A percentile compares a stretch with the other conserved stretches of the same genome.
These are phyloP conservation scores for Linnemannia elongata DNA, from an alignment of 192 early-diverging fungal species.

Conservation along the genomic window DNA sequence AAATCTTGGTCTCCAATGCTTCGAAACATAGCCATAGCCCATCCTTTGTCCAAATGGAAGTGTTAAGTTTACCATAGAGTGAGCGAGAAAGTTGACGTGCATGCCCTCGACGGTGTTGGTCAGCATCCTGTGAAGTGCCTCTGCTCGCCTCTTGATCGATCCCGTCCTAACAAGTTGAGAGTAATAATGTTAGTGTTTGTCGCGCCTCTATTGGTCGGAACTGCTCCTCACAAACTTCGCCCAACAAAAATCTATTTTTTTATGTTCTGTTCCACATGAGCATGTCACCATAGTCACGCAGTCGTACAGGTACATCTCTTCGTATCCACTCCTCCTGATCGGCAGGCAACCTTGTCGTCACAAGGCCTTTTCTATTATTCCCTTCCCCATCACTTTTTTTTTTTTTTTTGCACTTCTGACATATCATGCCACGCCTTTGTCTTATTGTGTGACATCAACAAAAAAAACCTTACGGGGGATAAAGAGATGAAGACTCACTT, in stretches of 20 bases:
- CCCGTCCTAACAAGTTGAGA: conserved; percentile 63
- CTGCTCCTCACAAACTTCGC: conserved; percentile 20
- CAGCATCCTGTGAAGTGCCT: conserved; percentile 80
- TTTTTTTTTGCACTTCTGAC: not conserved
- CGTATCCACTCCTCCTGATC: not conserved
- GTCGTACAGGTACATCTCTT: not conserved
- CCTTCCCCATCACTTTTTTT: not conserved
- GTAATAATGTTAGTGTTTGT: not conserved
- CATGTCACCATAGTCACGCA: not conserved
- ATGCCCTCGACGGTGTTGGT: conserved; percentile 64
- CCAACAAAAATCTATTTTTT: conserved; percentile 19
- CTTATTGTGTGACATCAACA: not conserved
- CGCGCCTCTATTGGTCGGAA: too few relatives aligned
- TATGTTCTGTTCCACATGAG: not conserved
- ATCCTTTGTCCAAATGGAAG: not conserved
- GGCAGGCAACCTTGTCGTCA: not conserved
- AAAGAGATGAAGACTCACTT: not conserved
- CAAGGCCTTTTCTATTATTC: not conserved
- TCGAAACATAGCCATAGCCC: not conserved
- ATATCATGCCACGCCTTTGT: not conserved
- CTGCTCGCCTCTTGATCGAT: conserved; percentile 81
- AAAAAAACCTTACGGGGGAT: too few relatives aligned
- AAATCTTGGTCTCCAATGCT: not conserved
- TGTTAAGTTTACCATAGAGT: conserved; percentile 81
- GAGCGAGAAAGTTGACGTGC: conserved; percentile 89